These are phyloP conservation scores for Corymbia calophylla DNA, from an alignment of 441 rosid genomes.

Conservation along the genomic window DNA sequence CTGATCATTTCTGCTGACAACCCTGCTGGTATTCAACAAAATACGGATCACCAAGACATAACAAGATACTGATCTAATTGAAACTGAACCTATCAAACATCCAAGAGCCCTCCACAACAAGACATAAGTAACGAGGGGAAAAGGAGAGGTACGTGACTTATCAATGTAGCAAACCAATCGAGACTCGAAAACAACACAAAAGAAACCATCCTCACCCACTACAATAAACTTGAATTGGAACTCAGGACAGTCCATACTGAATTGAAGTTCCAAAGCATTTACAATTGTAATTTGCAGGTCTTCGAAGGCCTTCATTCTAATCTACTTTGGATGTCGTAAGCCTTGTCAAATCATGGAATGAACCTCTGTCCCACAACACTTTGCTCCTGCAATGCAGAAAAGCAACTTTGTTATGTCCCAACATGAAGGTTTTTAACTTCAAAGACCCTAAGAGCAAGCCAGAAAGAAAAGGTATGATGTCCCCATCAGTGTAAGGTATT, in stretches of 20 bases:
- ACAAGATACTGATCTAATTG: not conserved
- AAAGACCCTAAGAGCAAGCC: not conserved
- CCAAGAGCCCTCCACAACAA: not conserved
- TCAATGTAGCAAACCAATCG: not conserved
- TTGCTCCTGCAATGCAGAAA: not conserved
- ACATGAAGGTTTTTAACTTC: not conserved
- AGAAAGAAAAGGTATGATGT: not conserved
- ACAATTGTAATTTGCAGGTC: conserved; percentile 3
- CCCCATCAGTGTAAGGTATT: not conserved
- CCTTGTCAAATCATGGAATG: not conserved
- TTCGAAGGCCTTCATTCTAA: conserved; percentile 1
- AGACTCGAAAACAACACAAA: not conserved
- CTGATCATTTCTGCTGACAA: not conserved
- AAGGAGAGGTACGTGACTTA: not conserved
- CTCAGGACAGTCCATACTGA: not conserved
- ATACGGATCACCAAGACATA: not conserved
- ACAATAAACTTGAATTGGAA: not conserved
- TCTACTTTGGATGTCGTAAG: conserved; percentile 9
- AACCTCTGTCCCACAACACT: not conserved
- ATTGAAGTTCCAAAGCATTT: not conserved
- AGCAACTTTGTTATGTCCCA: not conserved
- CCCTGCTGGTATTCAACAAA: not conserved
- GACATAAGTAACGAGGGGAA: not conserved
- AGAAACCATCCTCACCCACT: not conserved
- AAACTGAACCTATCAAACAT: not conserved